These are phyloP conservation scores for Tagetes patula DNA, from an alignment of 129 eudicot species.

Conservation along the genomic window DNA sequence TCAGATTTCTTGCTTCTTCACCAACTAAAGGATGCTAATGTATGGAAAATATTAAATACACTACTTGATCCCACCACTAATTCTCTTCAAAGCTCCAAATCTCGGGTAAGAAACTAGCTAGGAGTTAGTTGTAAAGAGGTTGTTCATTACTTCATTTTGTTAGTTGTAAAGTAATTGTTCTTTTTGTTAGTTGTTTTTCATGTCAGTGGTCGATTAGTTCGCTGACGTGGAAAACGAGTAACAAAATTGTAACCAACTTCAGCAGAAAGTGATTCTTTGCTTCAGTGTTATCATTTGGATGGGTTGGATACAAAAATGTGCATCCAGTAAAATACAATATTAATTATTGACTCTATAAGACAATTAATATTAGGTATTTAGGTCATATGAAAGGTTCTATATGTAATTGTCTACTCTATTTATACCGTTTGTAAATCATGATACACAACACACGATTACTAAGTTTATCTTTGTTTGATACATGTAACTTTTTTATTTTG, in stretches of 20 bases:
- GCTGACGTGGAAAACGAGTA: neutral
- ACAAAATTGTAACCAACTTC: neutral
- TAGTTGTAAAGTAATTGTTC: neutral
- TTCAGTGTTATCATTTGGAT: neutral
- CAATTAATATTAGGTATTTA: no score
- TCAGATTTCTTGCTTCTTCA: slow-evolving; percentile 76
- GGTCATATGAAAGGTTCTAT: no score
- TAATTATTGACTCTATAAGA: no score
- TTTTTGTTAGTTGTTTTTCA: neutral
- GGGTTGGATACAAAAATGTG: neutral
- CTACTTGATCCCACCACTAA: slow-evolving; percentile 72
- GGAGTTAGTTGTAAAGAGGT: neutral
- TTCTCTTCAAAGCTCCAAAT: slow-evolving; percentile 49
- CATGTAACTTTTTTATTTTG: slow-evolving; percentile 1
- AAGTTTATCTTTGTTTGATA: neutral
- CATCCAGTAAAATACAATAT: slow-evolving; percentile 4
- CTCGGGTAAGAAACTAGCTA: slow-evolving; percentile 49
- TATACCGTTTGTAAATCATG: no score
- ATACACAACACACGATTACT: no score
- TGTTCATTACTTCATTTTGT: no score
- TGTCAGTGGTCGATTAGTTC: neutral
- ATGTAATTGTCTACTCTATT: no score
- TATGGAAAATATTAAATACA: slow-evolving; percentile 65
- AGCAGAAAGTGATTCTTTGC: neutral
- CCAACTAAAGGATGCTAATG: slow-evolving; percentile 81